These are phyloP conservation scores for Bjerkandera adusta DNA, from an alignment of 1,284 basidiomycete species.

Conservation along the genomic window DNA sequence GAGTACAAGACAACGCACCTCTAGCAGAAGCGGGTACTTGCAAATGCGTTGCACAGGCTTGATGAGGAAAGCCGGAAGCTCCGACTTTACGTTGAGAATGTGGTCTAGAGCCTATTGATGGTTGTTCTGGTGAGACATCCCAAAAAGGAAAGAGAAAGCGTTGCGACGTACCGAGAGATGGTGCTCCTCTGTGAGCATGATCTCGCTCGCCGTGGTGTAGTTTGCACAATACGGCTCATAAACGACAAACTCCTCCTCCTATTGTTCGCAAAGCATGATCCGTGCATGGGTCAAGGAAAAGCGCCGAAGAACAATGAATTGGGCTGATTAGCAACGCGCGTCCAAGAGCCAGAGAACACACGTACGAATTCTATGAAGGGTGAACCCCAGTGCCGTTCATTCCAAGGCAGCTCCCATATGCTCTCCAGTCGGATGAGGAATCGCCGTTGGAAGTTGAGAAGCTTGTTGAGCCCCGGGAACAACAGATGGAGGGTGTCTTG, in stretches of 20 bases:
- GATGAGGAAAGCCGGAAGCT: slow-evolving; percentile 85
- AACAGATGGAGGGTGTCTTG: slow-evolving; percentile 94
- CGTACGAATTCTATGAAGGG: slow-evolving; percentile 80
- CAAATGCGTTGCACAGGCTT: slow-evolving; percentile 81
- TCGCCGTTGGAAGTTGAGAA: slow-evolving; percentile 95
- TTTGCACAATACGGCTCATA: slow-evolving; percentile 99
- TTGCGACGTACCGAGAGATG: slow-evolving; percentile 73
- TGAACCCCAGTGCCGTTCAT: slow-evolving; percentile 87
- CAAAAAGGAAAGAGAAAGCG: slow-evolving; percentile 23
- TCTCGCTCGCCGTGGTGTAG: slow-evolving; percentile 84
- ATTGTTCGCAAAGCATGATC: slow-evolving; percentile 35
- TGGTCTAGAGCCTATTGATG: slow-evolving; percentile 63
- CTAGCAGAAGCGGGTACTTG: slow-evolving; percentile 71
- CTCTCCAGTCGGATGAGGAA: slow-evolving; percentile 95
- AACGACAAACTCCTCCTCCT: slow-evolving; percentile 92
- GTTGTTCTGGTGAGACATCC: slow-evolving; percentile 37
- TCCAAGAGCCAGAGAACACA: slow-evolving; percentile 28
- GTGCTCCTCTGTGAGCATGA: slow-evolving; percentile 84
- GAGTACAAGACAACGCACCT: slow-evolving; percentile 37
- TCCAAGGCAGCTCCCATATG: slow-evolving; percentile 80
- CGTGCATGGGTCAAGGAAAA: slow-evolving; percentile 31
- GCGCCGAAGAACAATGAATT: slow-evolving; percentile 36
- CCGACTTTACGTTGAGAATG: slow-evolving; percentile 81
- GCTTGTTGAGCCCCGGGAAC: slow-evolving; percentile 93
- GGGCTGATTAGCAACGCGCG: slow-evolving; percentile 31